A percentile compares a stretch with the other conserved stretches of the same genome.
These are phyloP conservation scores for Phoma herbarum DNA, from an alignment of 2,329 filamentous ascomycete species.

Conservation along the genomic window DNA sequence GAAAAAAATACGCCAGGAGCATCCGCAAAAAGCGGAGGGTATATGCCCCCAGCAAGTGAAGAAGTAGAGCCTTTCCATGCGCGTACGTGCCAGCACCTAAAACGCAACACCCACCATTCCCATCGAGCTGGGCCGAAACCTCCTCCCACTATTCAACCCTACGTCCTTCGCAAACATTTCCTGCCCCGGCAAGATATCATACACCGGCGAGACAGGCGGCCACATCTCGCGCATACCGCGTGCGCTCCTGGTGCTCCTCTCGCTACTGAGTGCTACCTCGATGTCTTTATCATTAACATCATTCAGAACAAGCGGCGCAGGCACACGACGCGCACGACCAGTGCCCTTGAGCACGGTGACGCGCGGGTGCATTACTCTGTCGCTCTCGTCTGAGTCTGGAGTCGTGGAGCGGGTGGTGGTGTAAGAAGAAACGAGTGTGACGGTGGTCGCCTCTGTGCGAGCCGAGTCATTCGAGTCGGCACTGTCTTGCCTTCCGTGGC, in stretches of 20 bases:
- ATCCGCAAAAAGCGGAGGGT: slow-evolving; percentile 20
- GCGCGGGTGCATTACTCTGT: slow-evolving; percentile 22
- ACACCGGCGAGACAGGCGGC: slow-evolving; percentile 41
- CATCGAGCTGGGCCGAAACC: slow-evolving; percentile 29
- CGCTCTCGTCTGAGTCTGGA: slow-evolving; percentile 10
- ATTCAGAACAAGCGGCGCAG: slow-evolving; percentile 37
- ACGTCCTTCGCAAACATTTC: slow-evolving; percentile 38
- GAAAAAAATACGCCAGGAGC: slow-evolving; percentile 6
- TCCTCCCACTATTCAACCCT: slow-evolving; percentile 23
- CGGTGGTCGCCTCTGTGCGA: slow-evolving; percentile 43
- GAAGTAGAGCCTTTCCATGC: background rate
- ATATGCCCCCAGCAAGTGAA: slow-evolving; percentile 10
- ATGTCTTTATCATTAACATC: slow-evolving; percentile 36
- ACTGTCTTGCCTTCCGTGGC: slow-evolving; percentile 41
- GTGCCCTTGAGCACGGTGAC: slow-evolving; percentile 31
- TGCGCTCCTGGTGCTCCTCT: slow-evolving; percentile 31
- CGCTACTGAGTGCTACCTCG: slow-evolving; percentile 20
- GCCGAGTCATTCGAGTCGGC: slow-evolving; percentile 36
- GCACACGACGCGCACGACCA: slow-evolving; percentile 40
- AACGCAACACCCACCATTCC: slow-evolving; percentile 48
- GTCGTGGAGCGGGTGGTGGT: slow-evolving; percentile 19
- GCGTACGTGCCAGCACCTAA: slow-evolving; percentile 26
- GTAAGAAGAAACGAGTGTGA: slow-evolving; percentile 35
- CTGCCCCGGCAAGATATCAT: slow-evolving; percentile 42
- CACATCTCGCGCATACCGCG: slow-evolving; percentile 31